Conservation (phyloP, 1,284 basidiomycete genomes). For the Rhodotorula sp. region DNA sequence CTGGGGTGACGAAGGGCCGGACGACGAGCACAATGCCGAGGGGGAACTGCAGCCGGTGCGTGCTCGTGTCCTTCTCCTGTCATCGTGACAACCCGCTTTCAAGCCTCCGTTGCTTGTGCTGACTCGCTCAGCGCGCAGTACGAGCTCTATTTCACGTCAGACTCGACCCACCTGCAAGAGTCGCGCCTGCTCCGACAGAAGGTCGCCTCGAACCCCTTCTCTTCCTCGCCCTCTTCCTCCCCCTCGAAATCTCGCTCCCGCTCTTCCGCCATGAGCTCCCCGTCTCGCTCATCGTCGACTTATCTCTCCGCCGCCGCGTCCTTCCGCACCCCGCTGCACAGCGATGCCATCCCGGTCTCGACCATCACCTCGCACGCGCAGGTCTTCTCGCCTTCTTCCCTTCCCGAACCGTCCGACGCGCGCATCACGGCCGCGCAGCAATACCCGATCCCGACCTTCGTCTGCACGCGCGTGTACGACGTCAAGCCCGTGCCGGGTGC, state of each 20-base stretch:
- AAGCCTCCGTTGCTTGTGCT: too few species aligned
- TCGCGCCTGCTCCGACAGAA: slow-evolving; percentile 12
- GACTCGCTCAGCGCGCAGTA: slow-evolving; percentile 15
- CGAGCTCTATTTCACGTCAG: slow-evolving; percentile 41
- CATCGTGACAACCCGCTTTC: background rate
- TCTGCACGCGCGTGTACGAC: slow-evolving; percentile 42
- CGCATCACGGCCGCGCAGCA: slow-evolving; percentile 6
- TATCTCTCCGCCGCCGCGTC: slow-evolving; percentile 15
- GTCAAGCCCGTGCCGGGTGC: slow-evolving; percentile 38
- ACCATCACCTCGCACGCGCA: slow-evolving; percentile 24
- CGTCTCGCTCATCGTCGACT: background rate
- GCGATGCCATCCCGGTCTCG: slow-evolving; percentile 21
- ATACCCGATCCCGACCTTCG: slow-evolving; percentile 17
- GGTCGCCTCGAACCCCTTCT: slow-evolving; percentile 15
- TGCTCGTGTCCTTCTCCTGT: background rate
- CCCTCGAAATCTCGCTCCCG: slow-evolving; percentile 15
- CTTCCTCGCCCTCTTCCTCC: slow-evolving; percentile 5
- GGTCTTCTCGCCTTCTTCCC: slow-evolving; percentile 14
- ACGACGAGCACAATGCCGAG: slow-evolving; percentile 19
- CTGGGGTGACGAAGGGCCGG: slow-evolving; percentile 35
- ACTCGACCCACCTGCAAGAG: slow-evolving; percentile 36
- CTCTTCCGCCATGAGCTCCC: background rate
- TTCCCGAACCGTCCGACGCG: background rate
- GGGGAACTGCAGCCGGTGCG: slow-evolving; percentile 12
- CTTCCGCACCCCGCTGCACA: slow-evolving; percentile 31